These are phyloP conservation scores for Parasarocladium wereldwijsianum DNA, from an alignment of 2,329 filamentous ascomycete species.

Conservation along the genomic window DNA sequence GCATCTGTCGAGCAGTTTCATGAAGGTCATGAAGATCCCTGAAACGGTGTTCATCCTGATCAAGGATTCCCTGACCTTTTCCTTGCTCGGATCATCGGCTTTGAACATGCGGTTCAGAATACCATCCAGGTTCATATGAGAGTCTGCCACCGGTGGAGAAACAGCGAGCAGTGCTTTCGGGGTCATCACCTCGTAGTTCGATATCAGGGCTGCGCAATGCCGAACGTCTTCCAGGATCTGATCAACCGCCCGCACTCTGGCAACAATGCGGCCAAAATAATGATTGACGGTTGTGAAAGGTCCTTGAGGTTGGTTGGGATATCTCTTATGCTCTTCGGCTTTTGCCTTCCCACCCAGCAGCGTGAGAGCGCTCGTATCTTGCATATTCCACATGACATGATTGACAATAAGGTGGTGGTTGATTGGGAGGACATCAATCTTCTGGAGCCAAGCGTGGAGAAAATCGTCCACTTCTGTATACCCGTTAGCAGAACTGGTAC, in stretches of 20 bases:
- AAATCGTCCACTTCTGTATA: too few relatives aligned
- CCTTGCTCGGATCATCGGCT: neutral
- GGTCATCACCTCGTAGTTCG: too few relatives aligned
- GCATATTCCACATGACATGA: neutral
- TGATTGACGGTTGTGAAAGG: conserved; percentile 20
- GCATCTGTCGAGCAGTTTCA: conserved; percentile 5
- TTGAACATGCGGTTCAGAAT: conserved; percentile 5
- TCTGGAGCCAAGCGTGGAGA: neutral
- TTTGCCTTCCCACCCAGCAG: conserved; percentile 4
- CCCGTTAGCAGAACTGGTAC: neutral
- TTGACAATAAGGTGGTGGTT: neutral
- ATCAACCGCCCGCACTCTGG: conserved; percentile 22
- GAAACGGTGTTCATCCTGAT: neutral
- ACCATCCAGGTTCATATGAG: conserved; percentile 2
- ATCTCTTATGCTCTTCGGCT: neutral
- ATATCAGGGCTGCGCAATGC: conserved; percentile 12
- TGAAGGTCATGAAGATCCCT: neutral
- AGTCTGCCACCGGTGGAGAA: conserved; percentile 8
- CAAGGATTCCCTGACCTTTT: neutral
- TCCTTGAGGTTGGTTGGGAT: neutral
- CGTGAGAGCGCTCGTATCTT: neutral
- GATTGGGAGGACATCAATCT: neutral
- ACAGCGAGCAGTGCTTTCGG: too few relatives aligned
- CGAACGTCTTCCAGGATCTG: conserved; percentile 20
- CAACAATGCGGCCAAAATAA: conserved; percentile 28